Evolutionary conservation across 2,329 filamentous ascomycete species (phyloP), one percentile per base, ranked within the genome.

Genomic region (Bipolaris zeicola): DNA sequence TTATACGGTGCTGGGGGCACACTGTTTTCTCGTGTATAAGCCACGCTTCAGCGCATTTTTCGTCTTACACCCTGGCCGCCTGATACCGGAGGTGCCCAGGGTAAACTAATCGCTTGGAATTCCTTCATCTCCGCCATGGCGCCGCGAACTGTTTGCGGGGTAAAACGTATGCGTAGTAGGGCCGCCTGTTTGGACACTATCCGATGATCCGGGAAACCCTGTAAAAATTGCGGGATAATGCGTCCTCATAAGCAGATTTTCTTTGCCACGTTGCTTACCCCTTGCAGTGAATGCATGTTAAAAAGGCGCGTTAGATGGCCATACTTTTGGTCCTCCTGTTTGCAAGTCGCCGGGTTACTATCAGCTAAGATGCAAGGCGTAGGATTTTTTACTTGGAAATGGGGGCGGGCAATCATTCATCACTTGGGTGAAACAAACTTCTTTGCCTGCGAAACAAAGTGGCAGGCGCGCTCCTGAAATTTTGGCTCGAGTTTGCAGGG

Each of bases 101-200:
- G 45, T 38, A 26, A 7, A 20, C 24, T 4, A 48, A 13, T 31
- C 34, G 45, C 45, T 48, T 38, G 45, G 45, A 48, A 22, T 13
- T 38, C 4, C n/a, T 53, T 53, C 33, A 51, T 44, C 41, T 55
- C 54, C 50, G 55, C 50, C 39, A 51, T 46, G 47, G 43, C 43
- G 50, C 58, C 55, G 50, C 49, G 47, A 46, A 44, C 43, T 33
- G 28, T 57, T 54, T 55, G 50, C 58, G 46, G 55, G 58, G 55
- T 47, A 41, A 10, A n/a, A 43, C 13, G 14, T 22, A 22, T n/a
- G 11, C n/a, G 33, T 28, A 28, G 26, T 10, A 31, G 10, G 10
- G 7, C 8, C 7, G 4, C 28, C 10, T 31, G 28, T 5, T 31
- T 31, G 28, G 10, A 5, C 28, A 13, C 28, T 31, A 31, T 31